A percentile compares a stretch with the other conserved stretches of the same genome.
Conservation (phyloP, 495 filamentous ascomycete genomes). For the Aspergillus olivimuriae region DNA sequence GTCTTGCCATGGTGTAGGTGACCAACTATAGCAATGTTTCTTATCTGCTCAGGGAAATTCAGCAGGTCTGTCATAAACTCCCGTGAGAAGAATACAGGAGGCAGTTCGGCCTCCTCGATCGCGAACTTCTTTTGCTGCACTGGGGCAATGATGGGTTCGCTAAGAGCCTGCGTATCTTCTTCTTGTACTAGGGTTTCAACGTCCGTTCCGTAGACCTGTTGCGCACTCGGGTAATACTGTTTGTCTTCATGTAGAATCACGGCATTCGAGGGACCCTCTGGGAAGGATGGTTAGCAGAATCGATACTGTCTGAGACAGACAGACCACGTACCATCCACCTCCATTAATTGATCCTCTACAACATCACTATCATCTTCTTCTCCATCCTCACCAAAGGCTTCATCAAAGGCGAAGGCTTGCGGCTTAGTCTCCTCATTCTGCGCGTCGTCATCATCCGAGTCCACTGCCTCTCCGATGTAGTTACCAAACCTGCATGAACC, state of each 20-base stretch:
- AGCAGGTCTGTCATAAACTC: conserved; percentile 94
- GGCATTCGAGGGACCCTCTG: conserved; percentile 92
- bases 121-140: conserved; percentile 93
- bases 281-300: conserved; percentile 20
- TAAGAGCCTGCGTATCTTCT: conserved; percentile 89
- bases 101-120: conserved; percentile 84
- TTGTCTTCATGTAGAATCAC: conserved; percentile 98
- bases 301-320: background rate
- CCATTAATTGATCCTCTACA: conserved; percentile 76
- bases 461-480: conserved; percentile 86
- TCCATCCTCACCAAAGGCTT: conserved; percentile 58
- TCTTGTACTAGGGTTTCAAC: conserved; percentile 96
- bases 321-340: conserved; percentile 65
- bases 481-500: conserved; percentile 72
- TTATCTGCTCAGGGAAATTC: conserved; percentile 88
- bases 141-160: conserved; percentile 89
- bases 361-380: conserved; percentile 40
- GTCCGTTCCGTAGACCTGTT: conserved; percentile 87
- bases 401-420: conserved; percentile 76
- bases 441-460: conserved; percentile 83
- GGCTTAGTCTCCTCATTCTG: conserved; percentile 61
- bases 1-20: conserved; percentile 98
- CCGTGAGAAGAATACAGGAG: conserved; percentile 77
- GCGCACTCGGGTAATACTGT: conserved; percentile 95
- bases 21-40: conserved; percentile 86